phyloP scores from a whole-genome alignment of 139 green algal species.

The Tetratostichococcus sp. region DNA sequence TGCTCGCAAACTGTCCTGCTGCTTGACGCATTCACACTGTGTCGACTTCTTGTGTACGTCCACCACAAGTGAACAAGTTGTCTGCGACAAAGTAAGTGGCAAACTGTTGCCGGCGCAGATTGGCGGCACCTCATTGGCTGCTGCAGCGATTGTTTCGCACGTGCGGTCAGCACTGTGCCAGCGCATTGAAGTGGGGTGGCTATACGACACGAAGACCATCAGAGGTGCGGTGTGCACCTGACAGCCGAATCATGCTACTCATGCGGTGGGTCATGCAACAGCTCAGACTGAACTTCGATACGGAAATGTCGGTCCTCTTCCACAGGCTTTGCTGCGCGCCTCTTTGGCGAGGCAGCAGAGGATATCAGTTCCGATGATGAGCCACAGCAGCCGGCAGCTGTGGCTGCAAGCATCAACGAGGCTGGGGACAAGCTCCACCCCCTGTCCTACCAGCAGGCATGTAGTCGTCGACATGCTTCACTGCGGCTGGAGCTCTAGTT shows the following conservation, averaged over 20 bases:
- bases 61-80: no score
- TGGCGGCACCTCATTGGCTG: not conserved
- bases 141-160: not conserved
- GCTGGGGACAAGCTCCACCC: not conserved
- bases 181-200: not conserved
- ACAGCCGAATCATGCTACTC: no score
- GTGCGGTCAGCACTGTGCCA: not conserved
- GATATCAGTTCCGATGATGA: not conserved
- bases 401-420: not conserved
- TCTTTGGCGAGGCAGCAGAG: not conserved
- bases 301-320: no score
- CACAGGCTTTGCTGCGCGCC: not conserved
- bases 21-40: no score
- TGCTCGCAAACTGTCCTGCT: no score
- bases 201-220: not conserved
- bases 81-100: no score
- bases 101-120: not conserved
- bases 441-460: not conserved
- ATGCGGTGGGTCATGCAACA: no score
- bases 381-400: not conserved
- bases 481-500: no score
- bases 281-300: no score
- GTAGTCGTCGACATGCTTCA: no score
- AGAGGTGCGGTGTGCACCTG: not conserved
- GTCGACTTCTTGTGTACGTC: no score